A percentile compares a stretch with the other conserved stretches of the same genome.
These are phyloP conservation scores for Porogramme epimiltina DNA, from an alignment of 1,284 basidiomycete species.

Conservation along the genomic window DNA sequence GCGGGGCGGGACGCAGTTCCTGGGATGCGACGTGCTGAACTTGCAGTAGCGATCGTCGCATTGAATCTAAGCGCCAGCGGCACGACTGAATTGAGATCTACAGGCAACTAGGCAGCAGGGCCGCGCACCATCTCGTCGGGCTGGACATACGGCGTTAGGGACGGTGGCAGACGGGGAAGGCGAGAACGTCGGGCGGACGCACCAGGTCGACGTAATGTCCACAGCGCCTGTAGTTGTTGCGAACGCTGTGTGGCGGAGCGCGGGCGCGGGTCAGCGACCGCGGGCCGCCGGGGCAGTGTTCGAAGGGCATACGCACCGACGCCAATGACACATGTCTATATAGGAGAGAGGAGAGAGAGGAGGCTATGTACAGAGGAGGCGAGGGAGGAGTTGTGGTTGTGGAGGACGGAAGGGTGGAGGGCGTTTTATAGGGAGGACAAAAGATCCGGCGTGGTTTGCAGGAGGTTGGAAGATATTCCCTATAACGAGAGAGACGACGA, in stretches of 20 bases:
- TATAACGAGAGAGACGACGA: slow-evolving; percentile 20
- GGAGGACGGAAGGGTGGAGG: slow-evolving; percentile 11
- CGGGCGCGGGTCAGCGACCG: slow-evolving; percentile 8
- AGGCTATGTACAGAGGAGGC: slow-evolving; percentile 20
- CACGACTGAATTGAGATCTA: slow-evolving; percentile 24
- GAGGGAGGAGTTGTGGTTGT: slow-evolving; percentile 16
- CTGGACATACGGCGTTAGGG: slow-evolving; percentile 36
- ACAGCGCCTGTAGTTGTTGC: slow-evolving; percentile 57
- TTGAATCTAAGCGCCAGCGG: slow-evolving; percentile 42
- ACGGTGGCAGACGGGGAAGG: slow-evolving; percentile 8
- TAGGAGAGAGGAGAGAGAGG: slow-evolving; percentile 7
- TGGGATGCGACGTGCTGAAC: slow-evolving; percentile 67
- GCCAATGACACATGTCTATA: slow-evolving; percentile 55
- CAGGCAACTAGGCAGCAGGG: slow-evolving; percentile 15
- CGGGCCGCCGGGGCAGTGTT: slow-evolving; percentile 4
- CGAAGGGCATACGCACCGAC: slow-evolving; percentile 45
- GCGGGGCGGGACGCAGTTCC: slow-evolving; percentile 53
- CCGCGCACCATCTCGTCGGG: slow-evolving; percentile 55
- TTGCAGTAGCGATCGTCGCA: slow-evolving; percentile 68
- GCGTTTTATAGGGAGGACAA: slow-evolving; percentile 26
- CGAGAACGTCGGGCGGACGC: slow-evolving; percentile 24
- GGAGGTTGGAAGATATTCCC: slow-evolving; percentile 15
- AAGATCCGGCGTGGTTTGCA: slow-evolving; percentile 25
- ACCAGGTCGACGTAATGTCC: slow-evolving; percentile 60
- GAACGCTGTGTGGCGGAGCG: slow-evolving; percentile 42